These are phyloP conservation scores for Pythium vanterpoolii DNA, from an alignment of 352 stramenopile genomes.

Conservation along the genomic window DNA sequence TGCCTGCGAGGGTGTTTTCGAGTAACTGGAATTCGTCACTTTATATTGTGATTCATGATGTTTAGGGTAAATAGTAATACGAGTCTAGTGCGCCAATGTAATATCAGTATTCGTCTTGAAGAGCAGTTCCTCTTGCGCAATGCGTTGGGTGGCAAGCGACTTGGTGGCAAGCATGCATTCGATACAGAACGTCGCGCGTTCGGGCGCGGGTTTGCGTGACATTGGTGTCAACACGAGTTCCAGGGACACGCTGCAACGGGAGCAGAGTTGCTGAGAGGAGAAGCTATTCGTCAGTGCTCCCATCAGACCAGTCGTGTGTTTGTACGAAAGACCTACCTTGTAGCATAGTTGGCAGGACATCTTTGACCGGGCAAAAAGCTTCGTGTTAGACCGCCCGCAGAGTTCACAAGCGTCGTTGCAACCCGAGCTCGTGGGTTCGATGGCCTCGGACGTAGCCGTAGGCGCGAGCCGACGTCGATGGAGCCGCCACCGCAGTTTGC, in stretches of 20 bases:
- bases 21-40: no score
- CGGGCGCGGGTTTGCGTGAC: neutral
- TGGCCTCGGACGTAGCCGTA: neutral
- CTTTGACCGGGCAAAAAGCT: neutral
- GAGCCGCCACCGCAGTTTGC: conserved; percentile 29
- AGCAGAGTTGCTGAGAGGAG: neutral
- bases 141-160: neutral
- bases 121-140: neutral
- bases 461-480: neutral
- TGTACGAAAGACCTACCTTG: neutral
- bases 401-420: neutral
- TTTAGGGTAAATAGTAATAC: no score
- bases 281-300: neutral
- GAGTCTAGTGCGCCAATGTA: neutral
- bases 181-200: neutral
- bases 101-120: neutral
- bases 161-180: neutral
- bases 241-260: neutral
- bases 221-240: neutral
- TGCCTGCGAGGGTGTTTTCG: no score
- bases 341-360: neutral
- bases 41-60: no score
- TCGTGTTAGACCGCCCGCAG: neutral
- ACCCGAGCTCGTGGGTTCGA: neutral
- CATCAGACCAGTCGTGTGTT: neutral